Percentiles rank a stretch among this genome's conserved stretches.
These are phyloP conservation scores for Clitopilus passeckerianus DNA, from an alignment of 768 basidiomycete species.

Conservation along the genomic window DNA sequence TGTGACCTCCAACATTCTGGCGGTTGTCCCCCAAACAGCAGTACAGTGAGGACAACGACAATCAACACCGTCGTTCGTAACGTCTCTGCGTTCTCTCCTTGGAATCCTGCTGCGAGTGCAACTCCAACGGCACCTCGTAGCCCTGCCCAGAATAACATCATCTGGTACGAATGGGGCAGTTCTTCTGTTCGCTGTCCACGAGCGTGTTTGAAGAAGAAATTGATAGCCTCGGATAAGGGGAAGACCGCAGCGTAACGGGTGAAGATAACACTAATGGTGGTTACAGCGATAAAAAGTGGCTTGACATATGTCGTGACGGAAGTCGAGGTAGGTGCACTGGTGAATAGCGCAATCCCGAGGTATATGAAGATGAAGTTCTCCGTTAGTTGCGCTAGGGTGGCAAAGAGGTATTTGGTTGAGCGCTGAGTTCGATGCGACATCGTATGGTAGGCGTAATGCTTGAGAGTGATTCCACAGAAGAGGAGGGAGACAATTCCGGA, in stretches of 20 bases:
- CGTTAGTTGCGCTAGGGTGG: slow-evolving; percentile 87
- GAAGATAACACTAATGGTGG: slow-evolving; percentile 87
- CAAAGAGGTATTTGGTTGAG: slow-evolving; percentile 93
- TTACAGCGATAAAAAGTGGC: slow-evolving; percentile 90
- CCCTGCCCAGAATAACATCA: slow-evolving; percentile 99
- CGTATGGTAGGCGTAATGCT: slow-evolving; percentile 99
- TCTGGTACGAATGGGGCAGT: slow-evolving; percentile 95
- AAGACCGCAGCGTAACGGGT: slow-evolving; percentile 96
- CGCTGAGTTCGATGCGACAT: slow-evolving; percentile 96
- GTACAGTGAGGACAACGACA: slow-evolving; percentile 91
- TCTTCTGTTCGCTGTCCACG: slow-evolving; percentile 87
- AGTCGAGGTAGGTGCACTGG: slow-evolving; percentile 71
- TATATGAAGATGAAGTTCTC: slow-evolving; percentile 99
- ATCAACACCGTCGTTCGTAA: slow-evolving; percentile 92
- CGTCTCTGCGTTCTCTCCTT: slow-evolving; percentile 87
- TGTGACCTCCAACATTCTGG: slow-evolving; percentile 94
- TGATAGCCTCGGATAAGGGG: slow-evolving; percentile 92
- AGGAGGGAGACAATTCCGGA: slow-evolving; percentile 95
- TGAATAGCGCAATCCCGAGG: slow-evolving; percentile 96
- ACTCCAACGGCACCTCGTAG: slow-evolving; percentile 96
- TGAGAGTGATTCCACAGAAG: slow-evolving; percentile 98
- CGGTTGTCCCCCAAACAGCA: slow-evolving; percentile 98
- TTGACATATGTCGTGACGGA: slow-evolving; percentile 85
- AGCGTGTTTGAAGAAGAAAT: slow-evolving; percentile 80
- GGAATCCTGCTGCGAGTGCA: slow-evolving; percentile 93